Evolutionary conservation across 257 asterid genomes (phyloP), one percentile per base, ranked within the genome.

Genomic region (Euphrasia confusa): DNA sequence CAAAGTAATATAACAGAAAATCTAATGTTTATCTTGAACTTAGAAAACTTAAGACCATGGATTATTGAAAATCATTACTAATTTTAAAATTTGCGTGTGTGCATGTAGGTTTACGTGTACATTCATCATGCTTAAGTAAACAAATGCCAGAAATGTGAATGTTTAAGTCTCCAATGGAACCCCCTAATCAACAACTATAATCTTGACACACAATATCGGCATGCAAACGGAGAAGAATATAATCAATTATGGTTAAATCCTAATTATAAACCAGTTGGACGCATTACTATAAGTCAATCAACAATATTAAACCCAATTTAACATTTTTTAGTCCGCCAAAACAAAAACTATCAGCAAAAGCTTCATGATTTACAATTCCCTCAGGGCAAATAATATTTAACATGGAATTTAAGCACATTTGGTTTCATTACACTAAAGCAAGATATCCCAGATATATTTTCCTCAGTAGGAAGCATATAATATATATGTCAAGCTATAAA

Each of bases 1-100:
- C 40, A 67, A 52, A 47, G 47, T 7, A 30, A 48, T 37, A 59
- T 58, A 65, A 49, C 54, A 42, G 35, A 65, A 18, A 55, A 61
- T 26, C 7, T 44, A 33, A 56, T 42, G 53, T 26, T 39, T 56
- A 64, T 54, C 66, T 49, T 35, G 61, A 50, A 40, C 9, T 7
- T 58, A 68, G 18, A 65, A 7, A 13, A 27, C 56, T 68, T 14
- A 65, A 7, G 15, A 27, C 61, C 72, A 52, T 3, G 33, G 35
- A 69, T 9, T 39, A 54, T 18, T 56, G 53, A 57, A 11, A 39
- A 42, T 54, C 58, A 54, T 11, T n/a, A n/a, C 54, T 50, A 39
- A 60, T 35, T 54, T 54, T 60, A 15, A 49, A 55, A 45, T 42
- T 59, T 58, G 47, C 40, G 65, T 39, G 30, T 49, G 48, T 48